These are phyloP conservation scores for Trichoderma koningii DNA, from an alignment of 2,329 filamentous ascomycete species.

Conservation along the genomic window DNA sequence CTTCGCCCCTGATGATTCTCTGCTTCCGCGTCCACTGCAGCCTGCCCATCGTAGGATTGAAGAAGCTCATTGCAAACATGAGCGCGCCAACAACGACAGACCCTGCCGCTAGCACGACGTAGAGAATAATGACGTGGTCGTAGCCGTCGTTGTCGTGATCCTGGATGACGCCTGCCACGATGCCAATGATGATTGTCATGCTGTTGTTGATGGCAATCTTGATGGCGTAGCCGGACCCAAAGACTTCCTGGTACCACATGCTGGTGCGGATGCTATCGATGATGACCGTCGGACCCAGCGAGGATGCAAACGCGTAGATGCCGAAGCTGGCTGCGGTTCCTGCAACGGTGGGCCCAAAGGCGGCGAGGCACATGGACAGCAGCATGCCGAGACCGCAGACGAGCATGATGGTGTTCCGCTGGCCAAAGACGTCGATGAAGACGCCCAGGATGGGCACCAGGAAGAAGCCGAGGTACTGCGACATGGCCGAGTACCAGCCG, in stretches of 20 bases:
- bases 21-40: conserved; percentile 62
- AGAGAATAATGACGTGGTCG: conserved; percentile 56
- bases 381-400: conserved; percentile 54
- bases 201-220: conserved; percentile 65
- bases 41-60: conserved; percentile 47
- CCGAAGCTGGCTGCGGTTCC: conserved; percentile 63
- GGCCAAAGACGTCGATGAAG: conserved; percentile 58
- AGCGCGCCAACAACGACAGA: conserved; percentile 49
- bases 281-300: conserved; percentile 59
- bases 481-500: conserved; percentile 61
- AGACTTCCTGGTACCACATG: conserved; percentile 62
- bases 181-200: conserved; percentile 62
- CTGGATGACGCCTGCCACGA: conserved; percentile 60
- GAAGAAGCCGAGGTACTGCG: conserved; percentile 60
- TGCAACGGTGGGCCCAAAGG: conserved; percentile 50
- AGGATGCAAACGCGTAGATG: conserved; percentile 58
- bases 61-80: conserved; percentile 44
- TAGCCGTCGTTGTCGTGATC: conserved; percentile 60
- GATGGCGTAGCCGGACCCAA: conserved; percentile 60
- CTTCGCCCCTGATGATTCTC: conserved; percentile 48
- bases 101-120: conserved; percentile 54
- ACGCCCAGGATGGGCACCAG: conserved; percentile 58
- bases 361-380: conserved; percentile 56
- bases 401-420: conserved; percentile 56
- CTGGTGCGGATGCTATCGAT: conserved; percentile 63